These are phyloP conservation scores for Prototheca wickerhamii DNA, from an alignment of 163 green algal genomes.

Conservation along the genomic window DNA sequence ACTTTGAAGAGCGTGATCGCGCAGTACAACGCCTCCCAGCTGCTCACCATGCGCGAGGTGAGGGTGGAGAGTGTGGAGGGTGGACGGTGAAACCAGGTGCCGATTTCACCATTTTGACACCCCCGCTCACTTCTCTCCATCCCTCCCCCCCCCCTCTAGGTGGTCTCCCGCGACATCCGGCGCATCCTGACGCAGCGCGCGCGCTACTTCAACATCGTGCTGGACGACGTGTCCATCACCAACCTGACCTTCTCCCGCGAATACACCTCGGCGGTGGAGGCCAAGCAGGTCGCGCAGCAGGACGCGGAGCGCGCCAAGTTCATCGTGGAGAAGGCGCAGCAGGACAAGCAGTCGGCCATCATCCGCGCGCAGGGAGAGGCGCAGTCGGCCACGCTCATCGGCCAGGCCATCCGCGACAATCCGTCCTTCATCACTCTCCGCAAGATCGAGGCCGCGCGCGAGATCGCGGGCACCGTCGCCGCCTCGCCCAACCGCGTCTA, in stretches of 20 bases:
- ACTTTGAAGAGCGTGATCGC: slow-evolving; percentile 97
- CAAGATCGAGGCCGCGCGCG: slow-evolving; percentile 90
- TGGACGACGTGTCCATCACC: slow-evolving; percentile 98
- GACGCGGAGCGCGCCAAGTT: slow-evolving; percentile 95
- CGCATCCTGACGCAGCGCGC: slow-evolving; percentile 65
- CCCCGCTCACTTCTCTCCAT: not conserved
- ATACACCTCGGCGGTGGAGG: slow-evolving; percentile 95
- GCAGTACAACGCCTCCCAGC: slow-evolving; percentile 97
- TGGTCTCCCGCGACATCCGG: slow-evolving; percentile 88
- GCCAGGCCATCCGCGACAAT: slow-evolving; percentile 76
- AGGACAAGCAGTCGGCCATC: slow-evolving; percentile 93
- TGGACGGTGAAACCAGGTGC: not conserved
- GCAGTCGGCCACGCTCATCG: slow-evolving; percentile 82
- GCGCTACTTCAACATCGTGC: slow-evolving; percentile 86
- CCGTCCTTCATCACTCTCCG: slow-evolving; percentile 85
- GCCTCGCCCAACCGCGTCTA: slow-evolving; percentile 81
- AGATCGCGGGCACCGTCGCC: slow-evolving; percentile 84
- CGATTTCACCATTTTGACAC: not conserved
- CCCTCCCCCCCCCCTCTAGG: too few species aligned
- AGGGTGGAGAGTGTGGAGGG: not conserved
- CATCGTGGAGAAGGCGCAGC: slow-evolving; percentile 92
- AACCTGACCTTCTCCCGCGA: slow-evolving; percentile 84
- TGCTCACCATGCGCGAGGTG: slow-evolving; percentile 96
- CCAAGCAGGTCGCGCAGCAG: slow-evolving; percentile 98
- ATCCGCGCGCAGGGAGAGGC: slow-evolving; percentile 83